These are phyloP conservation scores for Kwoniella europaea DNA, from an alignment of 768 basidiomycete species.

Conservation along the genomic window DNA sequence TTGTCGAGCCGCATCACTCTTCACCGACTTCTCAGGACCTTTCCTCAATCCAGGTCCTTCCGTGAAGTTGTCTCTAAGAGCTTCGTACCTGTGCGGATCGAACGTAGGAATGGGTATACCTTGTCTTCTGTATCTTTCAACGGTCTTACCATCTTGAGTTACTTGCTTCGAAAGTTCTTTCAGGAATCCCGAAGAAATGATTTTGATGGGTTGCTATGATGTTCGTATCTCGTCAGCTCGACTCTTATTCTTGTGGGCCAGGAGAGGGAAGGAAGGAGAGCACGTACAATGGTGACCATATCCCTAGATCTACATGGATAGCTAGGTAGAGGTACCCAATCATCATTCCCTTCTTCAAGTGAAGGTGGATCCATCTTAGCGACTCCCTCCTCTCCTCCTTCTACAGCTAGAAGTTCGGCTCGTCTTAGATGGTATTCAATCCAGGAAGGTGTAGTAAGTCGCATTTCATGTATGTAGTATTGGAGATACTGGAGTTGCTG, in stretches of 20 bases:
- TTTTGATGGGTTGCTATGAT: conserved; percentile 13
- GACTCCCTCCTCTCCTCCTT: not conserved
- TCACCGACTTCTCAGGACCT: conserved; percentile 28
- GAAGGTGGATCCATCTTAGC: not conserved
- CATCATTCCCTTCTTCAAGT: conserved; percentile 18
- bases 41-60: conserved; percentile 43
- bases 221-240: conserved; percentile 12
- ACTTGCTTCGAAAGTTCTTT: conserved; percentile 6
- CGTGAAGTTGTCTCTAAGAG: conserved; percentile 35
- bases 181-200: not conserved
- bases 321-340: conserved; percentile 40
- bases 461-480: conserved; percentile 50
- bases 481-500: conserved; percentile 53
- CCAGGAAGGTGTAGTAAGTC: conserved; percentile 38
- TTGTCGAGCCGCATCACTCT: not conserved
- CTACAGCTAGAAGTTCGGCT: conserved; percentile 1
- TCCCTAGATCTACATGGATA: not conserved
- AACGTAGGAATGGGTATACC: conserved; percentile 1
- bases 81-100: conserved; percentile 13
- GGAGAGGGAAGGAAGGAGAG: not conserved
- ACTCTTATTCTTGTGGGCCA: not conserved
- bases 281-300: conserved; percentile 30
- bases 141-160: conserved; percentile 11
- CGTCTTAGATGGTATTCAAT: conserved; percentile 24
- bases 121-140: conserved; percentile 1